A percentile compares a stretch with the other conserved stretches of the same genome.
These are phyloP conservation scores for Orbilia brochopaga DNA, from an alignment of 2,329 filamentous ascomycete genomes.

Conservation along the genomic window DNA sequence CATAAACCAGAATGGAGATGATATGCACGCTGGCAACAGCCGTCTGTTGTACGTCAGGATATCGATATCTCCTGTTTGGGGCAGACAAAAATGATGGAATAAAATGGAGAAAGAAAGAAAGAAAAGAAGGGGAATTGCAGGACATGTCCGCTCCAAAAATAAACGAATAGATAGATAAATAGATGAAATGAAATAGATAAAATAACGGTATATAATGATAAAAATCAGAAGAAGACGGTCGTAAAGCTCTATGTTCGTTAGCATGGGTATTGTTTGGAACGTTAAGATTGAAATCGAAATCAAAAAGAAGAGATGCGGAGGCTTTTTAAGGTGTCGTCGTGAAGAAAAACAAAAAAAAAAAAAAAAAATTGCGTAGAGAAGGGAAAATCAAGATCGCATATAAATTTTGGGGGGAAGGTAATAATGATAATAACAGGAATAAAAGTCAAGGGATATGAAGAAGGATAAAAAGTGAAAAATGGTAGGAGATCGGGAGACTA, in stretches of 20 bases:
- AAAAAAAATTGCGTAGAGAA: not conserved
- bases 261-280: constrained; percentile 33
- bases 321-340: not conserved
- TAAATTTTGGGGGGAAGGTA: too few species aligned
- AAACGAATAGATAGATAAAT: constrained; percentile 11
- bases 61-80: too few species aligned
- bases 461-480: not conserved
- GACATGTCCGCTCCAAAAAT: not conserved
- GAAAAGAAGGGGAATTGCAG: constrained; percentile 25
- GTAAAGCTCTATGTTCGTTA: constrained; percentile 46
- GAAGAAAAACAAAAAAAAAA: constrained; percentile 1
- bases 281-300: constrained; percentile 12
- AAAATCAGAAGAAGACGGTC: constrained; percentile 16
- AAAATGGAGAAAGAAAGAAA: constrained; percentile 18
- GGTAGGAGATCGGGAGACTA: too few species aligned
- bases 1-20: too few species aligned
- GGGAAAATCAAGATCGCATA: too few species aligned
- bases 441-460: too few species aligned
- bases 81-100: not conserved
- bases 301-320: constrained; percentile 19
- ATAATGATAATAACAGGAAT: too few species aligned
- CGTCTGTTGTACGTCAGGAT: too few species aligned
- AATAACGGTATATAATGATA: not conserved
- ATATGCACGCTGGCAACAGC: too few species aligned
- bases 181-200: constrained; percentile 21